Evolutionary conservation across 2,329 filamentous ascomycete genomes (phyloP), one percentile per base, ranked within the genome.

Genomic region (Colletotrichum eremochloae): DNA sequence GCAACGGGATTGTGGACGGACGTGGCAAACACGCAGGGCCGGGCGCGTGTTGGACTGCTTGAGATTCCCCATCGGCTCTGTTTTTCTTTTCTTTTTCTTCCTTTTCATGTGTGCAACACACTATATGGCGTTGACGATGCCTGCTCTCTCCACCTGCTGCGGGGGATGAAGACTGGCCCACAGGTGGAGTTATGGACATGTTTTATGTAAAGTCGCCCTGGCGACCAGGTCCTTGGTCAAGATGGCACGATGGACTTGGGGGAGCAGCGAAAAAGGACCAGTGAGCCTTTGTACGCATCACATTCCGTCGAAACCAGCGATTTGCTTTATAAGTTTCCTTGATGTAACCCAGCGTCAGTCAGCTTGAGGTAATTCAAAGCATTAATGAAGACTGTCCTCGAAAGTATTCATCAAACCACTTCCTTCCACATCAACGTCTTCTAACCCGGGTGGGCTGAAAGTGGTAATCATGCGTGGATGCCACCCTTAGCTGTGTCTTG

Each of bases 61-160:
- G 72, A 68, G 69, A 74, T 74, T 74, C 72, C 71, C 72, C 68
- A 72, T 72, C 72, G 72, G 55, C 72, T 61, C 67, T 73, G n/a
- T 69, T 63, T 75, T 62, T 64, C 67, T 69, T 63, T 46, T 56
- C 46, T 46, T 74, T 66, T 57, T 44, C 48, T 64, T 68, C 67
- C 52, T 73, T 69, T 65, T 44, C 53, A 53, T 68, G 75, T 66
- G 62, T 58, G 56, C 44, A 31, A 55, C 46, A 68, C 64, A 72
- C 56, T 63, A 46, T 63, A 65, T 20, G 71, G 71, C 71, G 71
- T 73, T 73, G 62, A 63, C 36, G 53, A 67, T 58, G 42, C 58
- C 61, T 57, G 61, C 52, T 73, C 42, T 68, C 55, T 55, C 50
- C 56, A 67, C 63, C 62, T 36, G 29, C 42, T 14, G 57, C 52